Evolutionary conservation across 441 rosid genomes (phyloP), one percentile per base, ranked within the genome.

Genomic region (Kokia cookei): DNA sequence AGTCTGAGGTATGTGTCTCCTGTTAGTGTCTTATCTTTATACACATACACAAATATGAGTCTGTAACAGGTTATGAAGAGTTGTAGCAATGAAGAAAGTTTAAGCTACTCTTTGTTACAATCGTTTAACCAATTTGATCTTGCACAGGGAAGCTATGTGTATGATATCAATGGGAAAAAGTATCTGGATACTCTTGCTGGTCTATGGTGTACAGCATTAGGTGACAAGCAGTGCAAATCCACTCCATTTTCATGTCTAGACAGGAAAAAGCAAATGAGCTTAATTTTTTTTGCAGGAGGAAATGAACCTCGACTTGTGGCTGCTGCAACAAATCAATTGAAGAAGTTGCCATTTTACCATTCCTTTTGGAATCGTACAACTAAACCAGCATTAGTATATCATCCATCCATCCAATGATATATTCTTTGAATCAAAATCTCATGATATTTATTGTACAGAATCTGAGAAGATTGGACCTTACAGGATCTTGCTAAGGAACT

Each of bases 291-390:
- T 48, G 84, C 91, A 95, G 99, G 99, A 47, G 99, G 98, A 42
- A 89, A 84, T 82, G 98, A 95, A 79, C 90, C 91, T 27, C 84
- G 94, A 51, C 98, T 95, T 78, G 92, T 95, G 75, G 86, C 87
- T 59, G 98, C 99, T 77, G 98, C 98, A 57, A 76, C 84, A 17
- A 58, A 67, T 55, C 99, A 95, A 76, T 77, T 95, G 84, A 89
- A 87, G 48, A 87, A 79, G 65, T 86, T 93, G 84, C 97, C 99
- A 2, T 95, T 95, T 82, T 95, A 93, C 78, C 99, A 95, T 79
- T 95, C 99, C 26, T 95, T 95, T 79, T 93, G 98, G 98, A 95
- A 95, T 83, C 97, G 97, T 69, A 93, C 98, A 22, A 93, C 98
- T 73, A 90, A 86, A 76, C 99, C 98, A 35, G 89, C 99, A 72